These are phyloP conservation scores for Suillus alpinus DNA, from an alignment of 768 basidiomycete species.

Conservation along the genomic window DNA sequence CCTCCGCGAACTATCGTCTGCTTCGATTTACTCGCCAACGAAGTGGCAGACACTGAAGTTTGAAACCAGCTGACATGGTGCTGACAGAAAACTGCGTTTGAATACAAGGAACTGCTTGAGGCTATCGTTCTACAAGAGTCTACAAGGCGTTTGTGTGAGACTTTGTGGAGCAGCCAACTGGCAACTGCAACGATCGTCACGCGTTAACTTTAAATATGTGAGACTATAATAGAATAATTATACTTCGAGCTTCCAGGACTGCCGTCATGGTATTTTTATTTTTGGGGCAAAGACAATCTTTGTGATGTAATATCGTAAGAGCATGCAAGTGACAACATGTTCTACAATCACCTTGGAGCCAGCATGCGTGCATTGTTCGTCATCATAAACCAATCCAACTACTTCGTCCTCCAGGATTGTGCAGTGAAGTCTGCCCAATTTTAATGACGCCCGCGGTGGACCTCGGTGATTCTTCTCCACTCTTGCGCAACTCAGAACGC, in stretches of 20 bases:
- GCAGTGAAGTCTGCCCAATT: conserved; percentile 91
- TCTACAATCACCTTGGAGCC: not conserved
- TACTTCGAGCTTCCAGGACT: not conserved
- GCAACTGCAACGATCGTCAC: not conserved
- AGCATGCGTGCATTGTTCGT: conserved; percentile 1
- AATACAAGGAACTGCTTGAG: not conserved
- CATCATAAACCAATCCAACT: conserved; percentile 86
- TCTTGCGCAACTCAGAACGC: conserved; percentile 12
- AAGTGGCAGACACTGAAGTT: too few species aligned
- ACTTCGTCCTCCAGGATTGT: conserved; percentile 86
- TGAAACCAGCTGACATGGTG: not conserved
- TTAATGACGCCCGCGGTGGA: conserved; percentile 57
- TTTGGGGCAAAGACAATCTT: conserved; percentile 1
- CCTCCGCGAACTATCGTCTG: not conserved
- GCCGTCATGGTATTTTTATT: not conserved
- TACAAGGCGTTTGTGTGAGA: not conserved
- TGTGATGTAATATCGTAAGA: not conserved
- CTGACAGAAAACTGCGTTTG: not conserved
- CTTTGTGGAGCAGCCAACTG: not conserved
- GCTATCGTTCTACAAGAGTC: not conserved
- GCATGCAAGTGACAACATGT: not conserved
- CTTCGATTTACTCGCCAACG: not conserved
- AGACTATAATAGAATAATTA: not conserved
- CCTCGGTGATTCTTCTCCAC: conserved; percentile 16
- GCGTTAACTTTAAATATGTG: not conserved